Base-by-base conservation (phyloP, 345 rosid species). In the Salix exigua region DNA sequence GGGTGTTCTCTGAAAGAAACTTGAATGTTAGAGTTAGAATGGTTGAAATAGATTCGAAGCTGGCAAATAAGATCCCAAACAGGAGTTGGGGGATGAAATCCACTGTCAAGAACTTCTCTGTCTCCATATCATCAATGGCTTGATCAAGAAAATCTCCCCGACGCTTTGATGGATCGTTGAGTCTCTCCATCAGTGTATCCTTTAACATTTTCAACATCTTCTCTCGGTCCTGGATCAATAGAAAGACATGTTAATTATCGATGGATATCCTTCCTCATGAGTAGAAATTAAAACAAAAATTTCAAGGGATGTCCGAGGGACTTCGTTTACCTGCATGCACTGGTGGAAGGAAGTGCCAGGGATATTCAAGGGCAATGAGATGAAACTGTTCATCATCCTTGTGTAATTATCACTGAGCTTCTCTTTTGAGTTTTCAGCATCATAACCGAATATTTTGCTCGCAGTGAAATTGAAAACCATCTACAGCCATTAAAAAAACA, bases 271-370 rank as follows among this genome's bases (percentile, higher is more conserved):
- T 25, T 67, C 37, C 37, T 33, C 1, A 33, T 33, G 70, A 33
- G 21, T 35, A 12, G 6, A 18, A 42, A 25, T 6, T 37, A 37
- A 37, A 37, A 33, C 11, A 23, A 4, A 62, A 62, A 62, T 55
- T 18, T 55, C 65, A 61, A 61, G 65, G 30, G 37, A 33, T 33
- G 37, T 33, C 6, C 8, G 3, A 6, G n/a, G 33, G 23, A n/a
- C 35, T 12, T 19, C 2, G 0, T 2, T 72, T 79, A 84, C 87
- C 85, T 83, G 75, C 44, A 86, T 67, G 76, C 88, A 83, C 44
- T 75, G 83, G 60, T 86, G 68, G 63, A 73, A 81, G 1, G 78
- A 60, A 2, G 88, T 86, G 44, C 86, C 86, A 12, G 83, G 86
- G 12, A 83, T 51, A 48, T 86, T 81, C 65, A 79, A 13, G 4